Conservation (phyloP, 1,284 basidiomycete species). For the Leccinum angustisporum region DNA sequence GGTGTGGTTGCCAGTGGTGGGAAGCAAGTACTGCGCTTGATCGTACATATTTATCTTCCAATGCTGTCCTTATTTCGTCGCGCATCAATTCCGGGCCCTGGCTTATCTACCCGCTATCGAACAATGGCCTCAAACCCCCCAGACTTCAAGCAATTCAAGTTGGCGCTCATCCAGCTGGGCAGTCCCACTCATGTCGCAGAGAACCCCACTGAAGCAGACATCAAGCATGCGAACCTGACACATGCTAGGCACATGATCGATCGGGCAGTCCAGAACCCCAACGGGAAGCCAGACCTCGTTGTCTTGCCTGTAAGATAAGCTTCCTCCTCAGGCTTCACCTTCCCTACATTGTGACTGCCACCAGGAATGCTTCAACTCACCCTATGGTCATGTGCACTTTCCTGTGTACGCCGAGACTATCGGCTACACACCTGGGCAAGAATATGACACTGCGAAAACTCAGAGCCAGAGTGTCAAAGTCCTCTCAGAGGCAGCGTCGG, state of each 20-base stretch:
- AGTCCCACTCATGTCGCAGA: conserved; percentile 52
- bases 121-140: conserved; percentile 36
- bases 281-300: conserved; percentile 72
- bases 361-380: conserved; percentile 97
- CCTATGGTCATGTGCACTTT: conserved; percentile 88
- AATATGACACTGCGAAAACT: conserved; percentile 58
- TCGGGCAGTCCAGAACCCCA: conserved; percentile 57
- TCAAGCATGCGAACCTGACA: conserved; percentile 71
- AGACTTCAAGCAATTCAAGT: conserved; percentile 69
- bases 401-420: conserved; percentile 85
- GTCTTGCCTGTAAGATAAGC: conserved; percentile 77
- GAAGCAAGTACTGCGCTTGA: background rate
- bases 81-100: background rate
- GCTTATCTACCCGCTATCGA: conserved; percentile 6
- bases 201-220: conserved; percentile 16
- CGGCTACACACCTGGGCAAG: conserved; percentile 52
- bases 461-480: conserved; percentile 80
- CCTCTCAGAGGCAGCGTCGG: conserved; percentile 81
- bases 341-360: conserved; percentile 1
- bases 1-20: background rate
- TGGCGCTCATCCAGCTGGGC: conserved; percentile 87
- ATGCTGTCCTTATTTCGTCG: conserved; percentile 20
- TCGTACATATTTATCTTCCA: conserved; percentile 9
- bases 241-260: conserved; percentile 80
- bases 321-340: background rate